Evolutionary conservation across 345 rosid species (phyloP), one percentile per base, ranked within the genome.

Genomic region (Cardiospermum halicacabum): DNA sequence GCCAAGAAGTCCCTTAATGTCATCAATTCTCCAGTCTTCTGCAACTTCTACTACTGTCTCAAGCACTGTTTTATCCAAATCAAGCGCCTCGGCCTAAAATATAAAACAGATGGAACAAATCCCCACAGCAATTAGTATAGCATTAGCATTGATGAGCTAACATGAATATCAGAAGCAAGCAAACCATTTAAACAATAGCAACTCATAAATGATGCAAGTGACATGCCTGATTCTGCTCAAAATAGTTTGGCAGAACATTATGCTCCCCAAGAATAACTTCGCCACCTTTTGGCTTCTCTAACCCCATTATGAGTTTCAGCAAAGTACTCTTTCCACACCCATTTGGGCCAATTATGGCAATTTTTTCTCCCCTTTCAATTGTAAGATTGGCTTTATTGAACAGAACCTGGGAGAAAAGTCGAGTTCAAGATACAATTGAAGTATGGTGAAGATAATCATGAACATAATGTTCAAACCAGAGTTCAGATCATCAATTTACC

Each of bases 251-350:
- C 21, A 93, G 67, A 39, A 93, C 96, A 74, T 88, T 93, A 81
- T 93, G 95, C 69, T 93, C 96, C 66, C 97, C 97, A 1, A 85
- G 88, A 53, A 82, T 34, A 62, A 93, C 83, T 75, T 86, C 89
- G 54, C 98, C 98, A 32, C 69, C 75, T 4, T 12, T 47, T 60
- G 92, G 86, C 79, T 90, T 88, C 82, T 79, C 88, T 68, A 88
- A 63, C 43, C 84, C 96, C 94, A 88, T 86, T 24, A 93, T 88
- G 58, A 93, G 69, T 72, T 88, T 93, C 77, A 90, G 76, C 64
- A 93, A 81, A 4, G 97, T 90, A 57, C 98, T 93, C 62, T 93
- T 90, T 24, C 98, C 98, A 32, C 98, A 93, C 7, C 97, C 98
- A 67, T 93, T 93, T 6, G 98, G 98, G 24, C 98, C 98, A 63